phyloP scores from a whole-genome alignment of 345 rosid species.

The Citrus inodora region DNA sequence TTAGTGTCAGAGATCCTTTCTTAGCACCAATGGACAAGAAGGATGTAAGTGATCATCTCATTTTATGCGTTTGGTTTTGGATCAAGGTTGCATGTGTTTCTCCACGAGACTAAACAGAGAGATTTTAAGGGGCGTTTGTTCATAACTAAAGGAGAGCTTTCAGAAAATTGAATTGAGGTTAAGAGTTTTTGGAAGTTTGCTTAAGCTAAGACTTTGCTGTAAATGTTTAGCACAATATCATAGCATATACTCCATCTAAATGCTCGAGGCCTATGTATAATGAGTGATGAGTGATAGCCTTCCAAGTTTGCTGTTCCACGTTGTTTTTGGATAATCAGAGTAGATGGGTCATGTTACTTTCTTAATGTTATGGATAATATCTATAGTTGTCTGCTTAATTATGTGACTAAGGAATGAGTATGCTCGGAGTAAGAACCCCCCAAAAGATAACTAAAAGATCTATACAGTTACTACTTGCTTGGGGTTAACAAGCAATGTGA shows the following conservation, averaged over 20 bases:
- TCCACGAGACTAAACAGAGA: neutral
- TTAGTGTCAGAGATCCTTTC: slow-evolving; percentile 95
- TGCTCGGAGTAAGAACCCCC: neutral
- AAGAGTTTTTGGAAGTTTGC: neutral
- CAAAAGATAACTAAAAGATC: too few relatives aligned
- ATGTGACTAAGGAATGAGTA: neutral
- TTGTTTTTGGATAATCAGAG: neutral
- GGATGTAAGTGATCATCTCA: slow-evolving; percentile 63
- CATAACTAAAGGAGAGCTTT: neutral
- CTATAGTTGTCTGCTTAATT: neutral
- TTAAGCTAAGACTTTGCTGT: neutral
- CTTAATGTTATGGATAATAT: neutral
- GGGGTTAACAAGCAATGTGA: neutral
- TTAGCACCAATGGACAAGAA: slow-evolving; percentile 83
- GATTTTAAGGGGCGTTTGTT: neutral
- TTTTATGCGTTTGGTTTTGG: slow-evolving; percentile 15
- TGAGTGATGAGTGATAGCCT: neutral
- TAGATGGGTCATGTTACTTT: neutral
- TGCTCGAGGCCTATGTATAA: neutral
- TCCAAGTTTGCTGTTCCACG: neutral
- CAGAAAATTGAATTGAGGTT: neutral
- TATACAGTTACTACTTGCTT: neutral
- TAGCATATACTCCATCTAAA: neutral
- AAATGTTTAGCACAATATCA: neutral
- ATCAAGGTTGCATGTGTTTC: neutral